Evolutionary conservation across 2,329 filamentous ascomycete genomes (phyloP), one percentile per base, ranked within the genome.

Genomic region (Trichoderma pleuroti): DNA sequence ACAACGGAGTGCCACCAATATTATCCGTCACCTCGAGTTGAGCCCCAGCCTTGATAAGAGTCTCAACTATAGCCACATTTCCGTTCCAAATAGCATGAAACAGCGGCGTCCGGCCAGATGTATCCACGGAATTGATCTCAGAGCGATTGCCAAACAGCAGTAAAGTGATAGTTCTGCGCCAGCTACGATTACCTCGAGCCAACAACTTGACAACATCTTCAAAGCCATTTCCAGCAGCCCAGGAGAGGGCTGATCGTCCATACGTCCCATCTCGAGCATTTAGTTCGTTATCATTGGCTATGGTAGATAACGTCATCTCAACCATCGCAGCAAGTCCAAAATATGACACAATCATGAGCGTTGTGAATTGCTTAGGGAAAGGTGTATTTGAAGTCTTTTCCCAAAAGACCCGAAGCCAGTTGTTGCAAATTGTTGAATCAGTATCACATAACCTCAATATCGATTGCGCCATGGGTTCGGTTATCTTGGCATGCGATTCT

Each of bases 201-300:
- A 69, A 21, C 10, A 60, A 24, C 12, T 61, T 21, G 16, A 68
- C 71, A n/a, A 54, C 46, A 14, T 3, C 54, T 10, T 71, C 4
- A 65, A 30, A 61, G 18, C 69, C 71, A 11, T 68, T 61, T 30
- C 21, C 39, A 24, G 70, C 28, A 18, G 70, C 64, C 70, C 70
- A 71, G 18, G 56, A 62, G 1, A 71, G 63, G 9, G 70, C 70
- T 10, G 70, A 68, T 11, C 64, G 39, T 10, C 8, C 0, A n/a
- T 68, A 68, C 1, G 18, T 61, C 28, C 4, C 3, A 36, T 68
- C 70, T 30, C 2, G 46, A 18, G 10, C 8, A 11, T 63, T 39
- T 7, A 71, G 4, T 32, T 62, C 28, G 6, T 18, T 2, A 32
- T 36, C 5, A 46, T 26, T 18, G 30, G 2, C 1, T 5, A 7